These are phyloP conservation scores for Xerocomellus chrysenteron DNA, from an alignment of 768 basidiomycete species.

Conservation along the genomic window DNA sequence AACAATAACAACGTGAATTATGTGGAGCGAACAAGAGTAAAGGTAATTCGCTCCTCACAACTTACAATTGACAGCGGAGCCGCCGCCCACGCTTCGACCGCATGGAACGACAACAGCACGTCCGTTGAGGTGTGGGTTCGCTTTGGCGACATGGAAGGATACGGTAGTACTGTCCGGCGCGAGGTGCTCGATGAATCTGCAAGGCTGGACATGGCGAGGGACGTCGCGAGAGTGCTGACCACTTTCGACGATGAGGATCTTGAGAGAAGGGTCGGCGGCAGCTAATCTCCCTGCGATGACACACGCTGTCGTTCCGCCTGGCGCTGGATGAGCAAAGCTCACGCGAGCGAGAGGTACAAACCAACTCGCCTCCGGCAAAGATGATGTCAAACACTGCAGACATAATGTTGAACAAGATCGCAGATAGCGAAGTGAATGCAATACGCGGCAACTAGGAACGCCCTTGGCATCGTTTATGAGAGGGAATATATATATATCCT, in stretches of 20 bases:
- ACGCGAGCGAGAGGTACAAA: not conserved
- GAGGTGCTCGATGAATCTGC: constrained; percentile 46
- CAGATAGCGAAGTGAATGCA: not conserved
- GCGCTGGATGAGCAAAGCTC: not conserved
- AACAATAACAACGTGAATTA: not conserved
- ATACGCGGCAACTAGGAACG: too few species aligned
- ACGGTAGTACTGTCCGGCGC: constrained; percentile 41
- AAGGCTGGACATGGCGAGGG: constrained; percentile 52
- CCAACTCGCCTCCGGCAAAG: constrained; percentile 52
- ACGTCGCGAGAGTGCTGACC: constrained; percentile 52
- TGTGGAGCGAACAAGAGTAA: not conserved
- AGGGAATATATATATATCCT: too few species aligned
- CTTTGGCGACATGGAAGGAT: constrained; percentile 38
- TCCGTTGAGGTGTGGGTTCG: constrained; percentile 43
- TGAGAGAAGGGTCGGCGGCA: constrained; percentile 50
- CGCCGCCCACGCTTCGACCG: constrained; percentile 60
- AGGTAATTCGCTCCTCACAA: not conserved
- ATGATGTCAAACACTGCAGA: constrained; percentile 45
- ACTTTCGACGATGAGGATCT: constrained; percentile 60
- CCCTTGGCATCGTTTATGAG: too few species aligned
- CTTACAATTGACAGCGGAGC: constrained; percentile 61
- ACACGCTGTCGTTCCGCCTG: constrained; percentile 53
- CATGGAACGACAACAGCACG: constrained; percentile 45
- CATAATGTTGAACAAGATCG: not conserved
- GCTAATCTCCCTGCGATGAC: constrained; percentile 52